Evolutionary conservation across 495 filamentous ascomycete species (phyloP), one percentile per base, ranked within the genome.

Genomic region (Daldinia childiae): DNA sequence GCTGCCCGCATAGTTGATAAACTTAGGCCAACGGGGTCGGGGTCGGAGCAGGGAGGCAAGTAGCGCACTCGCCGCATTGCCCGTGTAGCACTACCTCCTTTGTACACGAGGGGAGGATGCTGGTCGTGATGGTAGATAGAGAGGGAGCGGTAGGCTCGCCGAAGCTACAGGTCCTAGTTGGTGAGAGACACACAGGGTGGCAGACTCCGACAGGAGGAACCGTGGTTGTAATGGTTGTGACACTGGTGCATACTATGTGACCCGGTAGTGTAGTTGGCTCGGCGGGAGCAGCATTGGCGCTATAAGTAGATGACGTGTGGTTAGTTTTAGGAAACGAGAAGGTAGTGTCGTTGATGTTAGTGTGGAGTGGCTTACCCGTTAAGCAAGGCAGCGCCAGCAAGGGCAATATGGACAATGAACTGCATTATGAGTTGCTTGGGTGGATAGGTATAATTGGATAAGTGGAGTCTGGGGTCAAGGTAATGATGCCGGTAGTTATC

Each of bases 191-290:
- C 29, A 56, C 21, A 12, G 26, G 21, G 51, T 62, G 48, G 26
- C 51, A 57, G 11, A 57, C 34, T 27, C 14, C 61, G 1, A 17
- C 1, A 1, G 43, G 59, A 0, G 48, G 26, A 5, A 27, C 1
- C 1, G 66, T 69, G 2, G 59, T 64, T 8, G 60, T 64, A 9
- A 69, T 21, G 0, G 66, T 69, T n/a, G 66, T 55, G 52, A 69
- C 19, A 8, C 59, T 48, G 8, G 52, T 50, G 54, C 66, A 69
- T 27, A 54, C 59, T 41, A 51, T 58, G 41, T 69, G 52, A 4
- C 66, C 60, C 12, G 66, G 58, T n/a, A 69, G 52, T 21, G 59
- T 29, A 27, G 66, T 69, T 4, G 59, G 59, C 15, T 27, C 57
- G 29, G 58, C 50, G 39, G 57, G 57, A 41, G 34, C 29, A 27